Percentiles rank a stretch among this genome's conserved stretches.
These are phyloP conservation scores for Hyaloscypha bicolor DNA, from an alignment of 495 filamentous ascomycete genomes.

Conservation along the genomic window DNA sequence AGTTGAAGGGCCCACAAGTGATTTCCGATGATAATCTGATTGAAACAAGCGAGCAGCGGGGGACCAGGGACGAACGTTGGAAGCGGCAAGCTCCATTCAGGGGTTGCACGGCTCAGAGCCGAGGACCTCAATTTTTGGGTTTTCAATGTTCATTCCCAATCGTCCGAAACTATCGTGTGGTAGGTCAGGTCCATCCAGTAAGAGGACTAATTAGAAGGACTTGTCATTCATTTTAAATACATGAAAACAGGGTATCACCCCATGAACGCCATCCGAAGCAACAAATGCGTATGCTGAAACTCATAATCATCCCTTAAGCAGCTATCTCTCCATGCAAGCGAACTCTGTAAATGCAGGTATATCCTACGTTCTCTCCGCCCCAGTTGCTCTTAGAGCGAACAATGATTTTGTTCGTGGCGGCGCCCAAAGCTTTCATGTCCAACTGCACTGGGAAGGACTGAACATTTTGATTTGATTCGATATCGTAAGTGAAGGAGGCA, in stretches of 20 bases:
- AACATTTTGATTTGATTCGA: conserved; percentile 42
- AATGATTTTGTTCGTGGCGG: conserved; percentile 43
- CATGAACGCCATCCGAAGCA: background rate
- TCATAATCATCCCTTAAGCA: background rate
- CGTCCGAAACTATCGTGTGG: too few relatives aligned
- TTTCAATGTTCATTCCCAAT: too few relatives aligned
- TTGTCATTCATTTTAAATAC: background rate
- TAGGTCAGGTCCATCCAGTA: too few relatives aligned
- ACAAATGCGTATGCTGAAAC: conserved; percentile 2
- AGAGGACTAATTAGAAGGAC: background rate
- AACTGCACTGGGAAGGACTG: conserved; percentile 52
- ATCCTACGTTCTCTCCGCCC: conserved; percentile 44
- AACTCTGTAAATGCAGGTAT: conserved; percentile 65
- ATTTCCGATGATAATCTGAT: too few relatives aligned
- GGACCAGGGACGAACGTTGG: too few relatives aligned
- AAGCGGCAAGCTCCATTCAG: too few relatives aligned
- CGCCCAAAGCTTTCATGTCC: conserved; percentile 38
- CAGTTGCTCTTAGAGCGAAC: conserved; percentile 56
- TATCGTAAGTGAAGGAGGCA: conserved; percentile 54
- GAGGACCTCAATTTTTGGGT: too few relatives aligned
- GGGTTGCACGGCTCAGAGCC: too few relatives aligned
- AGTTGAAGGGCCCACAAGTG: too few relatives aligned
- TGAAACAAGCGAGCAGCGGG: too few relatives aligned
- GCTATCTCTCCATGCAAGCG: conserved; percentile 49
- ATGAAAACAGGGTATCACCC: conserved; percentile 4